These are phyloP conservation scores for Leccinum broughii DNA, from an alignment of 768 basidiomycete species.

Conservation along the genomic window DNA sequence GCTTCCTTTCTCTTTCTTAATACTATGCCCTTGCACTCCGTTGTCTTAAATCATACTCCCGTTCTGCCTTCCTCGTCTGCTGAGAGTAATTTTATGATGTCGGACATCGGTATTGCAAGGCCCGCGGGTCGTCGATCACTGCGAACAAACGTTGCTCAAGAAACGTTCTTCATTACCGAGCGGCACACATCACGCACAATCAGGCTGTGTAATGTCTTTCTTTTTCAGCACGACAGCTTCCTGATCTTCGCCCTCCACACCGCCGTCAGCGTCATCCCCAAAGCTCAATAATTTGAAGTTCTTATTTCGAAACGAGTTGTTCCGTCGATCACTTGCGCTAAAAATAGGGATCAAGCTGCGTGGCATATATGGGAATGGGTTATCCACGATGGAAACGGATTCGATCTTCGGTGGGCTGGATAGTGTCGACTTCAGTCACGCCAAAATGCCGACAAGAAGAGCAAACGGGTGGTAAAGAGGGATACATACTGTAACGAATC, in stretches of 20 bases:
- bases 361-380: slow-evolving; percentile 93
- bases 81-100: neutral
- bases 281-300: slow-evolving; percentile 91
- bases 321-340: neutral
- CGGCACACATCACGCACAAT: slow-evolving; percentile 53
- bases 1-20: slow-evolving; percentile 68
- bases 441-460: too few relatives aligned
- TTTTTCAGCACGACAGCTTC: slow-evolving; percentile 62
- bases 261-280: slow-evolving; percentile 72
- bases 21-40: slow-evolving; percentile 73
- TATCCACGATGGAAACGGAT: slow-evolving; percentile 80
- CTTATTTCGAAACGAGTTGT: slow-evolving; percentile 40
- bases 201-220: slow-evolving; percentile 67
- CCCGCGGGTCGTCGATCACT: slow-evolving; percentile 25
- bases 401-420: slow-evolving; percentile 91
- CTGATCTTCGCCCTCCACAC: slow-evolving; percentile 54
- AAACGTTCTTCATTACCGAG: neutral
- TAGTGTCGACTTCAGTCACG: neutral
- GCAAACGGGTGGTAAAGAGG: neutral
- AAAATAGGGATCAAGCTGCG: slow-evolving; percentile 52
- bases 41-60: slow-evolving; percentile 81
- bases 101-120: slow-evolving; percentile 11
- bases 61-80: slow-evolving; percentile 70
- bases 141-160: slow-evolving; percentile 1
- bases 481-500: slow-evolving; percentile 7